Evolutionary conservation across 352 stramenopile species (phyloP), one percentile per base, ranked within the genome.

Genomic region (Phytophthora crassamura): DNA sequence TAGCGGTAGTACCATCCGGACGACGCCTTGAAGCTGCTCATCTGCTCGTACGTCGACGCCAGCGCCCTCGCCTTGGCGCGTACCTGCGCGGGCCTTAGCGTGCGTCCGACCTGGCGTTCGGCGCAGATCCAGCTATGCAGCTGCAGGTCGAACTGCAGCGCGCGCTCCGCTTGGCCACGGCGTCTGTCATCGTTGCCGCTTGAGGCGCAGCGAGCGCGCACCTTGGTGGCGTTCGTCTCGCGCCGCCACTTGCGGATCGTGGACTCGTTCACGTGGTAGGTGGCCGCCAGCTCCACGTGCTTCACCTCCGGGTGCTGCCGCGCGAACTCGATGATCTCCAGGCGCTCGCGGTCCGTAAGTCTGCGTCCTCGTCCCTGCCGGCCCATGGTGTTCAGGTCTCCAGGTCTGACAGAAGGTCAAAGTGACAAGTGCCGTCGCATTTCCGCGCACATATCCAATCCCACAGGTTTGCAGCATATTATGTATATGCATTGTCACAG

Each of bases 241-340:
- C 51, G 58, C 12, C 77, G 77, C 77, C 77, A 86, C 51, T 82
- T 85, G 63, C 77, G 77, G 60, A 88, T 86, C n/a, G 79, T 84
- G 20, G 79, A 83, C 60, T 82, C 77, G 52, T 82, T 83, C 25
- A 88, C 78, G 51, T 61, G 61, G 67, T 82, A 88, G 57, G 64
- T 72, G 53, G 49, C 49, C 7, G 77, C 79, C 38, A 86, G 74
- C 57, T 82, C 74, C 12, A 84, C 77, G 60, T 88, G 76, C 43
- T 67, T 78, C 46, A 88, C 62, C 22, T 62, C 58, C 28, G 77
- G 76, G 55, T 88, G 67, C 58, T 72, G 47, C 14, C 77, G 75
- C 53, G 77, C 79, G 32, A 86, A 47, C 56, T 73, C 75, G 50
- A 85, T 78, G 74, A 88, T 89, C 63, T 88, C 76, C 64, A 89